These are phyloP conservation scores for Pseudoturritis turrita DNA, from an alignment of 345 rosid genomes.

Conservation along the genomic window DNA sequence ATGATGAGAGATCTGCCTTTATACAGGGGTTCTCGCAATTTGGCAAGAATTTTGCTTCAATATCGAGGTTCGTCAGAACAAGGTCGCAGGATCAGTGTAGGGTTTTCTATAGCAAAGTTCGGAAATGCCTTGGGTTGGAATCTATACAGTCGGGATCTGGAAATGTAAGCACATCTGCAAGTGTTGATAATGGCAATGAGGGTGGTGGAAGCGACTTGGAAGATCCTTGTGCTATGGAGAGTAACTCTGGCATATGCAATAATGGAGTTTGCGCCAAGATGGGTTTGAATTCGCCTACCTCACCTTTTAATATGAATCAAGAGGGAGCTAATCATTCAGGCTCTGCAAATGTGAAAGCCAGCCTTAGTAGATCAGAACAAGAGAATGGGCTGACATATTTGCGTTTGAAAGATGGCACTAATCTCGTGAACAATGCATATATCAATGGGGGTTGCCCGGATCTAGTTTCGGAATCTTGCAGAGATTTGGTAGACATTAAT, in stretches of 20 bases:
- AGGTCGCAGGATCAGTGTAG: conserved; percentile 81
- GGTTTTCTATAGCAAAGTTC: conserved; percentile 89
- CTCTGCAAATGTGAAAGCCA: conserved; percentile 30
- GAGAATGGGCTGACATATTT: conserved; percentile 22
- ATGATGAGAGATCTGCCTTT: conserved; percentile 74
- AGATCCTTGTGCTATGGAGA: conserved; percentile 56
- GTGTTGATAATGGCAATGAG: conserved; percentile 48
- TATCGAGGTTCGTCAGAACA: conserved; percentile 61
- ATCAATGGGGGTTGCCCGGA: conserved; percentile 15
- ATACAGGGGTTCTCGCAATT: conserved; percentile 63
- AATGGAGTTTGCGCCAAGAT: conserved; percentile 41
- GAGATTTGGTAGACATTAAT: conserved; percentile 18
- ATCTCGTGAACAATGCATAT: conserved; percentile 29
- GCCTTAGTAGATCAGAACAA: conserved; percentile 33
- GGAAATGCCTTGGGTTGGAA: conserved; percentile 91
- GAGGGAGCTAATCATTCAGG: conserved; percentile 28
- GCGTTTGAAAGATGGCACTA: conserved; percentile 31
- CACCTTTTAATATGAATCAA: conserved; percentile 30
- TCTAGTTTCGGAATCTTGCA: conserved; percentile 18
- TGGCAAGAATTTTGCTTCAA: conserved; percentile 82
- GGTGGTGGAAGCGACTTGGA: conserved; percentile 79
- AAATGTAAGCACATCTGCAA: conserved; percentile 35
- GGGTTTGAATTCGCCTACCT: conserved; percentile 36
- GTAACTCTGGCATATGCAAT: conserved; percentile 39
- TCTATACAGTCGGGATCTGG: conserved; percentile 41